Evolutionary conservation across 345 rosid species (phyloP), one percentile per base, ranked within the genome.

Genomic region (Lumnitzera racemosa): DNA sequence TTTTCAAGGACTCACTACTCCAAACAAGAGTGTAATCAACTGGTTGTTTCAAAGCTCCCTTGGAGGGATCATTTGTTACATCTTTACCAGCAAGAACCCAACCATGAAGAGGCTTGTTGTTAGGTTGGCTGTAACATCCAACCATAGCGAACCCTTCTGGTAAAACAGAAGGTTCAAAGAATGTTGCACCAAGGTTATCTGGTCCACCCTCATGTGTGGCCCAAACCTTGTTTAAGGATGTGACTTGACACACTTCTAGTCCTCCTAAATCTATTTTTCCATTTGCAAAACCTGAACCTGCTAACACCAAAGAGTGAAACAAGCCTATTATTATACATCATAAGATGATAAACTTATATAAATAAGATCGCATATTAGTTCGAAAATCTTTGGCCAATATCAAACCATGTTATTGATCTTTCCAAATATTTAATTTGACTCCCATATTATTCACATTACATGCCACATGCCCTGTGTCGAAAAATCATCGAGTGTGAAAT

Each of bases 221-320:
- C 72, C 72, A 68, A 47, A 68, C 62, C 61, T 68, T 62, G 58
- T 51, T 24, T 62, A 62, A 62, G 24, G 72, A 68, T 46, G 67
- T 55, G 14, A 51, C 17, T 36, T 62, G 63, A 46, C 67, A 14
- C 36, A 62, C 72, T 31, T 25, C 17, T 47, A 68, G 54, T 20
- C 72, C 72, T 14, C 62, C 67, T 20, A 68, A 47, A 59, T 63
- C 56, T 25, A 68, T 62, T 3, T 20, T 57, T 13, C 72, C 59
- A 23, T 12, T 57, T 7, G 48, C 67, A 46, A 68, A 68, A 47
- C 72, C 72, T 24, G 27, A 24, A 11, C 63, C 69, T 58, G 56
- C 43, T 36, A 6, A 36, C 31, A 36, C 43, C 43, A 5, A 3
- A 36, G 43, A 9, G 11, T 36, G 43, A 36, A 36, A 36, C 9